Evolutionary conservation across 805 yeast genomes (phyloP).

Genomic region (Saccharomycopsis guyanensis): DNA sequence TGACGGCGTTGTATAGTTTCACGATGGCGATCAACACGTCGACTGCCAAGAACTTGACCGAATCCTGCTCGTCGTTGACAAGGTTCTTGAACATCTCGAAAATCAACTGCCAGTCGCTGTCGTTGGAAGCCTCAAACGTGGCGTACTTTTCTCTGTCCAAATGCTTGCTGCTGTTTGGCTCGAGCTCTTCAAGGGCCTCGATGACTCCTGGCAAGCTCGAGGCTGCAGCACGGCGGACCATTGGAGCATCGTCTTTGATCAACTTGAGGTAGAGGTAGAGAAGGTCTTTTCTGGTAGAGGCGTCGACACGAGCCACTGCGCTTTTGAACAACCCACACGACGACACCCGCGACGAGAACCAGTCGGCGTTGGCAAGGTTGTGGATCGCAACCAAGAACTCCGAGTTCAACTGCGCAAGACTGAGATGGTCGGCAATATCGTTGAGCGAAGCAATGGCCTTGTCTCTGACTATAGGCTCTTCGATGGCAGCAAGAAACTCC

Average conservation of each 20-base stretch:
- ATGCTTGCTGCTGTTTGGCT: conserved; percentile 13
- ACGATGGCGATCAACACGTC: conserved; percentile 82
- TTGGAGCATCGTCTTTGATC: conserved; percentile 88
- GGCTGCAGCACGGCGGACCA: conserved; percentile 96
- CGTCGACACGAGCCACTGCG: conserved; percentile 52
- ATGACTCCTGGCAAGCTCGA: conserved; percentile 70
- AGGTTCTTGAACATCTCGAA: conserved; percentile 75
- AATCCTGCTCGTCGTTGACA: conserved; percentile 84
- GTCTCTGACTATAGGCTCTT: conserved; percentile 94
- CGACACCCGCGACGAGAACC: conserved; percentile 92
- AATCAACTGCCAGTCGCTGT: conserved; percentile 68
- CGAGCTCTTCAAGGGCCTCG: conserved; percentile 41
- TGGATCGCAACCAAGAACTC: conserved; percentile 71
- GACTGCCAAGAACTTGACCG: conserved; percentile 83
- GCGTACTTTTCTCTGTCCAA: conserved; percentile 14
- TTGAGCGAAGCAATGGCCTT: conserved; percentile 85
- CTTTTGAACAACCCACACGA: conserved; percentile 82
- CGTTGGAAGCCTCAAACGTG: conserved; percentile 38
- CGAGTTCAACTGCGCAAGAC: conserved; percentile 53
- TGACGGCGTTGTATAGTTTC: conserved; percentile 47
- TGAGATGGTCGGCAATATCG: conserved; percentile 54
- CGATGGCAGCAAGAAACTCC: conserved; percentile 81
- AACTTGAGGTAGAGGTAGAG: conserved; percentile 62
- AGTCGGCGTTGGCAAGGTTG: conserved; percentile 74
- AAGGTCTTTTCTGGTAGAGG: conserved; percentile 49